Percentiles rank a stretch among this genome's conserved stretches.
Evolutionary conservation across 2,329 filamentous ascomycete species (phyloP).

Genomic region (Scedosporium boydii): DNA sequence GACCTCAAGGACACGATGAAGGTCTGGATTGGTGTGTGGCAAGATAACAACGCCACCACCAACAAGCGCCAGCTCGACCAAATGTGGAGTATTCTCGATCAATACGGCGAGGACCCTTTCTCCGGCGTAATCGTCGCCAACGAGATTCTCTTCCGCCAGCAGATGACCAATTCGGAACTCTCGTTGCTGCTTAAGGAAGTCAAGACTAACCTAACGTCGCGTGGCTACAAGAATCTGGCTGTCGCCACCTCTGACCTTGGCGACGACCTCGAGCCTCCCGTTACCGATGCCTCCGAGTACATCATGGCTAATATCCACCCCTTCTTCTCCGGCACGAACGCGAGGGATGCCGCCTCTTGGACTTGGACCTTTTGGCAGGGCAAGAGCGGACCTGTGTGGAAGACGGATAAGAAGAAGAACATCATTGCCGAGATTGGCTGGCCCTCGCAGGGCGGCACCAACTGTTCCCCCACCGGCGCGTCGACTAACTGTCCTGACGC

Average conservation of each 20-base stretch:
- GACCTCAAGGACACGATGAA: slow-evolving; percentile 65
- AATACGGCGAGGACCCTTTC: slow-evolving; percentile 60
- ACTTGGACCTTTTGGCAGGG: slow-evolving; percentile 72
- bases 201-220: slow-evolving; percentile 59
- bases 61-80: slow-evolving; percentile 73
- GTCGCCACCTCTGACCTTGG: slow-evolving; percentile 85
- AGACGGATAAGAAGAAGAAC: slow-evolving; percentile 54
- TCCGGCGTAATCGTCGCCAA: slow-evolving; percentile 76
- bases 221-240: slow-evolving; percentile 54
- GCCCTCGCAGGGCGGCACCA: slow-evolving; percentile 73
- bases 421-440: slow-evolving; percentile 88
- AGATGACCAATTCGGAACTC: slow-evolving; percentile 58
- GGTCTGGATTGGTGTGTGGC: slow-evolving; percentile 92
- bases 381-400: slow-evolving; percentile 57
- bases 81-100: slow-evolving; percentile 75
- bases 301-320: slow-evolving; percentile 97
- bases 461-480: slow-evolving; percentile 42
- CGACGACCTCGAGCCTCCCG: slow-evolving; percentile 67
- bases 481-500: slow-evolving; percentile 50
- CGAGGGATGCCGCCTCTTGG: slow-evolving; percentile 63
- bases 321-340: slow-evolving; percentile 77
- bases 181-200: slow-evolving; percentile 57
- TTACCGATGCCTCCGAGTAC: slow-evolving; percentile 66
- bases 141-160: slow-evolving; percentile 66
- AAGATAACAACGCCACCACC: slow-evolving; percentile 74